Evolutionary conservation across 2,329 filamentous ascomycete species (phyloP), one percentile per base, ranked within the genome.

Genomic region (Thielaviopsis ethacetica): DNA sequence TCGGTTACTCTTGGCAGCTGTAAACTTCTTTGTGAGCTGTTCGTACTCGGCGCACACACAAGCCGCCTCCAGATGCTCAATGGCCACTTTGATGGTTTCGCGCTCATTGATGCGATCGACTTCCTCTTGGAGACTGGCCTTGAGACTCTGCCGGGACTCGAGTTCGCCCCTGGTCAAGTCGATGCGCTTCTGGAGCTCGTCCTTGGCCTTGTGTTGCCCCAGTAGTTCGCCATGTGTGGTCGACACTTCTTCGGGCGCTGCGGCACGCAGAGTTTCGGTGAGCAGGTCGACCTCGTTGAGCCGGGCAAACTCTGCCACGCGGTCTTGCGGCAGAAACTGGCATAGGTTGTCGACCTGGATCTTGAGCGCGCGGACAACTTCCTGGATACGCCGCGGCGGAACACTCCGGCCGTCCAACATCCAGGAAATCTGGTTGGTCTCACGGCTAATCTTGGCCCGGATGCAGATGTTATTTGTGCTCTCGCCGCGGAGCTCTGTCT

Each of bases 281-380:
- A 98, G 76, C 21, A 96, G 78, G 52, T 94, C 86, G 13, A 95
- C 76, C 0, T 91, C 86, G 9, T 82, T 86, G 64, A 95, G 80
- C 5, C 81, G 85, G 5, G 93, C 89, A 68, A 98, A 98, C 67
- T 96, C 91, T 24, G 90, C 88, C 1, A 98, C 93, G 64, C 91
- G 86, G 68, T 98, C 93, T 70, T 98, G 93, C 0, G 93, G 93
- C 52, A 98, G 74, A 66, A 98, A 98, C 68, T 98, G 93, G 69
- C 93, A 98, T 1, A 98, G 77, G 65, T 98, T 98, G 73, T 98
- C 93, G 63, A 97, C 88, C 70, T 98, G 93, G 56, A 98, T 97
- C 54, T 85, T 85, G 66, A 95, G 83, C 10, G 76, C 77, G 61
- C 76, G 79, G 62, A 85, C 86, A 54, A 95, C 73, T 10, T 76